A percentile compares a stretch with the other conserved stretches of the same genome.
phyloP scores from a whole-genome alignment of 169 alveolate species.

The Eimeria maxima region DNA sequence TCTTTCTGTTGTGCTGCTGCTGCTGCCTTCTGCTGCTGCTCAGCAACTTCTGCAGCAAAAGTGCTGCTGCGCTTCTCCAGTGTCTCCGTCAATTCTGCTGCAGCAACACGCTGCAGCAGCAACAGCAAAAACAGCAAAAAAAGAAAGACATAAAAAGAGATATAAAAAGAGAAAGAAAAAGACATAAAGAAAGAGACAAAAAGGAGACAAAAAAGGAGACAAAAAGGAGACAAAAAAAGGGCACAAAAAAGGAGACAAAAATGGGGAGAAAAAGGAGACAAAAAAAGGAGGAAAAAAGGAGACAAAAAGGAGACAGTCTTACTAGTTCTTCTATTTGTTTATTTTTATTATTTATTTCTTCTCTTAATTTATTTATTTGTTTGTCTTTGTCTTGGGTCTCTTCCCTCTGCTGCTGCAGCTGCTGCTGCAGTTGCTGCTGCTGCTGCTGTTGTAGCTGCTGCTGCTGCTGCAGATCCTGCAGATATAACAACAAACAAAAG shows the following conservation, averaged over 20 bases:
- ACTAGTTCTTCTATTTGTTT: background rate
- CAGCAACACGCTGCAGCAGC: background rate
- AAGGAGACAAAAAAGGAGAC: too few relatives aligned
- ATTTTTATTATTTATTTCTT: background rate
- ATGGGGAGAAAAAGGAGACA: background rate
- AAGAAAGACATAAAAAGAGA: background rate
- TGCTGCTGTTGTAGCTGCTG: slow-evolving; percentile 16
- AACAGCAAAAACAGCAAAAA: background rate
- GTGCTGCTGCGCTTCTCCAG: background rate
- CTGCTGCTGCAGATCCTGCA: slow-evolving; percentile 27
- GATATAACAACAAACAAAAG: background rate
- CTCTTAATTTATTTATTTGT: too few relatives aligned
- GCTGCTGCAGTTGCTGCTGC: slow-evolving; percentile 50
- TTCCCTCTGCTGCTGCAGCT: background rate
- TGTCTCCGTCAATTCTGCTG: background rate
- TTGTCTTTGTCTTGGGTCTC: background rate
- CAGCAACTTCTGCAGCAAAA: background rate
- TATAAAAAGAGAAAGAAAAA: too few relatives aligned
- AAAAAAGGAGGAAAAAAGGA: background rate
- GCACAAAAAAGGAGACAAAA: background rate
- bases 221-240: background rate
- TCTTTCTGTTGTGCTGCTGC: background rate
- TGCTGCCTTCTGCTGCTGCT: slow-evolving; percentile 8
- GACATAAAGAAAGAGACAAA: background rate
- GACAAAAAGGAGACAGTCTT: background rate